Percentiles rank a stretch among this genome's conserved stretches.
phyloP scores from a whole-genome alignment of 192 early-diverging fungal species.

The Martensiomyces pterosporus region DNA sequence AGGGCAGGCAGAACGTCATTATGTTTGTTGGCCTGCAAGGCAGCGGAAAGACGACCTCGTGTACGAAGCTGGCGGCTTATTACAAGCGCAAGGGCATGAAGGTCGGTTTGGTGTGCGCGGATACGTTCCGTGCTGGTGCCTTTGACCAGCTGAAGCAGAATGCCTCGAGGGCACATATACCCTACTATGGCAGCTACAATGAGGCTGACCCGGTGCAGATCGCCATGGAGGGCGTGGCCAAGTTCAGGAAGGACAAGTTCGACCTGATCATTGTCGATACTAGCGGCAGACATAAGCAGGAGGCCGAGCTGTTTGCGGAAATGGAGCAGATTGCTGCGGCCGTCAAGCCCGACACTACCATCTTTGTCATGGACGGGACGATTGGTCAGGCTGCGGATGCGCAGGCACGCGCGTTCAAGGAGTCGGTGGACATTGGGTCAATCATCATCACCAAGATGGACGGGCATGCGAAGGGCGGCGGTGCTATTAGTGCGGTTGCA shows the following conservation, averaged over 20 bases:
- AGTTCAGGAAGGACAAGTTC: slow-evolving; percentile 90
- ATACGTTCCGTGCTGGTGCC: slow-evolving; percentile 97
- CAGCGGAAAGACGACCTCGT: slow-evolving; percentile 93
- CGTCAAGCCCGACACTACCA: slow-evolving; percentile 81
- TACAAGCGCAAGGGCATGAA: slow-evolving; percentile 96
- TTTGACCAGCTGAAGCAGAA: slow-evolving; percentile 99
- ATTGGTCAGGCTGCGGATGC: slow-evolving; percentile 95
- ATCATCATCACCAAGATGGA: slow-evolving; percentile 99
- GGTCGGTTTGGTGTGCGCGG: slow-evolving; percentile 85
- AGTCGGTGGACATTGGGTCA: slow-evolving; percentile 88
- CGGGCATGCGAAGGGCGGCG: slow-evolving; percentile 97
- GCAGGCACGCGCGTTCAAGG: slow-evolving; percentile 89
- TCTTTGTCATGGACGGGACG: slow-evolving; percentile 98
- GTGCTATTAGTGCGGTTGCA: slow-evolving; percentile 96
- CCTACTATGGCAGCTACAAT: slow-evolving; percentile 87
- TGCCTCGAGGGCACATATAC: slow-evolving; percentile 95
- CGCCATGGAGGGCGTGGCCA: slow-evolving; percentile 86
- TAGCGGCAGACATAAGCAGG: slow-evolving; percentile 93
- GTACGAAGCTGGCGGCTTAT: slow-evolving; percentile 88
- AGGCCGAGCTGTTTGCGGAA: slow-evolving; percentile 90
- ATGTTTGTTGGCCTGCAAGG: slow-evolving; percentile 99
- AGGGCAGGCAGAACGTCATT: slow-evolving; percentile 78
- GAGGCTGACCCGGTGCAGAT: slow-evolving; percentile 91
- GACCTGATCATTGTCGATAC: slow-evolving; percentile 99
- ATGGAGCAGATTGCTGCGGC: slow-evolving; percentile 91